Evolutionary conservation across 495 filamentous ascomycete genomes (phyloP), one percentile per base, ranked within the genome.

Genomic region (Aeminium ludgeri): DNA sequence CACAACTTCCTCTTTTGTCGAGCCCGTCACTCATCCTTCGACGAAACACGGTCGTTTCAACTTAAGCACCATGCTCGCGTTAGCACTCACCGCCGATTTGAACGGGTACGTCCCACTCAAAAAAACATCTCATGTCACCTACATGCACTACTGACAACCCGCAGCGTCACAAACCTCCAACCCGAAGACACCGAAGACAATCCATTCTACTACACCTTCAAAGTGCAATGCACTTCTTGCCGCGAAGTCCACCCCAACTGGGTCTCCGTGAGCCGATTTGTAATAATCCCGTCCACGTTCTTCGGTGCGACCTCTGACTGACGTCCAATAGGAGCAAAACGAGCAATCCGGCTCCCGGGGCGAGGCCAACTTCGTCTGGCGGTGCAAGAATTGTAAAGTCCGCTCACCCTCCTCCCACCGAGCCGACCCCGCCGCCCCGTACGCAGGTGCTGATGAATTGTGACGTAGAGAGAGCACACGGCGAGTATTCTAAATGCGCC

Each of bases 351-450:
- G 84, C 12, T 91, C 84, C 59, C 73, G 82, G 35, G 89, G 89
- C 34, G 86, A 96, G 60, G 91, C 89, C 7, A 94, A 94, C 61
- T 94, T 97, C 57, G 89, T 97, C 34, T 96, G 87, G 87, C 82
- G 74, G 55, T 97, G 89, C 68, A 92, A 84, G 58, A 78, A 82
- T 49, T 97, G 66, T 53, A 58, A 59, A 52, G 55, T 58, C 41
- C 16, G 45, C 16, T 15, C 1, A 29, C 37, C n/a, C 16, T 20
- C 39, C 23, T 17, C 18, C 29, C 15, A 30, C 15, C 20, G 10
- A 36, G 10, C 13, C 1, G 23, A 25, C 23, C 23, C 3, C 23
- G 23, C 23, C 8, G 23, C 23, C 23, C 4, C 23, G 23, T 4
- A 25, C 23, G 23, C 4, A 8, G 23, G 23, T 8, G 8, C 23